Base-by-base conservation (phyloP, 495 filamentous ascomycete genomes). In the Aspergillus nidulans region DNA sequence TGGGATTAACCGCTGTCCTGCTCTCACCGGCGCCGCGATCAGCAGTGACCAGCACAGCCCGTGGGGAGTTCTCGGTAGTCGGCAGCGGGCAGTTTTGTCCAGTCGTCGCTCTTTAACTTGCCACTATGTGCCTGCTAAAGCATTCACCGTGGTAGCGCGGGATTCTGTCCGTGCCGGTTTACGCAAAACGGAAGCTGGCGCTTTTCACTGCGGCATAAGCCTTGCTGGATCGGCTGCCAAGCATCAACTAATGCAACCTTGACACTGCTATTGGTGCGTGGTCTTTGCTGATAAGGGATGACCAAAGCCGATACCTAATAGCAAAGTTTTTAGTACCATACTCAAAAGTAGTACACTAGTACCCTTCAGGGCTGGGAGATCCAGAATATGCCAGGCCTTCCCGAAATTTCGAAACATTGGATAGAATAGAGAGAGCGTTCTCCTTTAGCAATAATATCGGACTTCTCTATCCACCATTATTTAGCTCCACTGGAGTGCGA, bases 221-320 rank as follows among this genome's bases (percentile, higher is more conserved):
- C 52, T 48, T 26, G 32, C 34, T 55, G 30, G 52, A 47, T 48
- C 43, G 30, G n/a, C 52, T 49, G 52, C 52, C 52, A 55, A 55
- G 52, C 52, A 55, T 40, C 30, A 18, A 25, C 52, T 55, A 55
- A 55, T 55, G 52, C 52, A 55, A 24, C 44, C 26, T 41, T 12
- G 44, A 41, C 52, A 23, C 44, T 42, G 52, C 28, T 41, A 55
- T 48, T 47, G 43, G 52, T 39, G 36, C 36, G 15, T 39, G 15
- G 8, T 6, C 30, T 34, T n/a, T 16, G 36, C 36, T 39, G 36
- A 39, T 39, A 39, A 39, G 36, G 8, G 30, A 34, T 34, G 30
- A 34, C 30, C 30, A 34, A 34, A 34, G 30, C 30, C 30, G 30
- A 34, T 34, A 13, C 2, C 30, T 34, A 34, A 34, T 6, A 34